Evolutionary conservation across 2,329 filamentous ascomycete species (phyloP).

Genomic region (Neodidymelliopsis sp.): DNA sequence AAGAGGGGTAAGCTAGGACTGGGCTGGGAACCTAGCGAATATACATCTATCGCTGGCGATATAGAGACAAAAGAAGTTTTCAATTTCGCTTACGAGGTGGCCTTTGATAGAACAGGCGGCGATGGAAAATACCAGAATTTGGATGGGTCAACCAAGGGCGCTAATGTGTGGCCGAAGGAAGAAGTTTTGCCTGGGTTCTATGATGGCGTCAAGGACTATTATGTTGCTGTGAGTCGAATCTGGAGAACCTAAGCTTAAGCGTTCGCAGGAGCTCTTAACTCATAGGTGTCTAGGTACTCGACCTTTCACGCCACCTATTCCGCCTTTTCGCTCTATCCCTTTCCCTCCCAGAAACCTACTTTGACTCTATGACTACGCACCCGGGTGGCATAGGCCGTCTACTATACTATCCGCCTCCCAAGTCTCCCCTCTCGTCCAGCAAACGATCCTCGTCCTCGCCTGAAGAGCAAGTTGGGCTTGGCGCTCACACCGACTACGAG

Average conservation of each 20-base stretch:
- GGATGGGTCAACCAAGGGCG: slow-evolving; percentile 47
- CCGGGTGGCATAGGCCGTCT: slow-evolving; percentile 52
- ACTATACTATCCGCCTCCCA: slow-evolving; percentile 49
- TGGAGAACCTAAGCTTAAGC: no score
- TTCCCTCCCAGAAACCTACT: slow-evolving; percentile 48
- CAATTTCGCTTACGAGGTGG: slow-evolving; percentile 54
- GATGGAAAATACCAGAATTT: slow-evolving; percentile 53
- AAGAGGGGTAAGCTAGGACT: slow-evolving; percentile 50
- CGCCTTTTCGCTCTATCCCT: slow-evolving; percentile 52
- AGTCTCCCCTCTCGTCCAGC: slow-evolving; percentile 21
- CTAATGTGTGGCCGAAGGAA: slow-evolving; percentile 52
- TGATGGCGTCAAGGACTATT: slow-evolving; percentile 48
- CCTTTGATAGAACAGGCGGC: slow-evolving; percentile 50
- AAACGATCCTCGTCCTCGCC: neutral
- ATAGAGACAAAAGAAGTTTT: slow-evolving; percentile 54
- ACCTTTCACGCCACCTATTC: slow-evolving; percentile 51
- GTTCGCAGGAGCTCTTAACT: neutral
- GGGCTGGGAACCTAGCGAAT: slow-evolving; percentile 53
- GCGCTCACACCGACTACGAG: slow-evolving; percentile 49
- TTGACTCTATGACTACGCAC: slow-evolving; percentile 51
- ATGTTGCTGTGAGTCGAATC: slow-evolving; percentile 37
- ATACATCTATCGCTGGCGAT: slow-evolving; percentile 51
- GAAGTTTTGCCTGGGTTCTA: slow-evolving; percentile 52
- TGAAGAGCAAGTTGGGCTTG: slow-evolving; percentile 47
- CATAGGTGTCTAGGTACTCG: slow-evolving; percentile 35